These are phyloP conservation scores for Cryptococcus amylolentus DNA, from an alignment of 1,284 basidiomycete species.

Conservation along the genomic window DNA sequence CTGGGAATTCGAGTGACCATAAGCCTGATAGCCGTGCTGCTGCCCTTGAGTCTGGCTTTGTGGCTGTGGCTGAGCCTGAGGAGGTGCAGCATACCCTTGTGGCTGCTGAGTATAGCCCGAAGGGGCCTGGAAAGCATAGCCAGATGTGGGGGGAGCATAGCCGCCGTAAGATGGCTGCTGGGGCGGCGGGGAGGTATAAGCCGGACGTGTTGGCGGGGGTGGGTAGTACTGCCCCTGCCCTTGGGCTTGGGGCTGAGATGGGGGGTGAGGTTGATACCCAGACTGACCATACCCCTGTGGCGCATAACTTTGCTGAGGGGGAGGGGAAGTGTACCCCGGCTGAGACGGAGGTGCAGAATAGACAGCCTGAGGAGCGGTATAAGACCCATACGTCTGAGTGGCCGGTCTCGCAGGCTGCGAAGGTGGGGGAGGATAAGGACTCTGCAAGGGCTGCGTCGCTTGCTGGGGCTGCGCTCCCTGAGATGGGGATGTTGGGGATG, in stretches of 20 bases:
- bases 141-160: background rate
- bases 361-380: constrained; percentile 45
- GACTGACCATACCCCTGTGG: constrained; percentile 4
- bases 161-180: background rate
- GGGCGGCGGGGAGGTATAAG: constrained; percentile 6
- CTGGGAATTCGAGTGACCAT: background rate
- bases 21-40: background rate
- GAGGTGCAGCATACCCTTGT: background rate
- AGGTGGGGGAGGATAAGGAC: constrained; percentile 37
- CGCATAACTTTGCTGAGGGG: constrained; percentile 10
- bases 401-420: constrained; percentile 44
- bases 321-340: constrained; percentile 25
- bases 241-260: background rate
- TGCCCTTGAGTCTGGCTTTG: background rate
- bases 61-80: background rate
- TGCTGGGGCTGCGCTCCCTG: constrained; percentile 27
- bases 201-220: constrained; percentile 8
- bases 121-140: background rate
- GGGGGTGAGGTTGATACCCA: constrained; percentile 7
- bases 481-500: constrained; percentile 12
- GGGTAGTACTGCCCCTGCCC: constrained; percentile 1
- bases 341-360: constrained; percentile 19
- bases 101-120: background rate
- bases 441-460: constrained; percentile 6
- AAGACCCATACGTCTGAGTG: constrained; percentile 14